Percentiles rank a stretch among this genome's conserved stretches.
Conservation (phyloP, 345 rosid species). For the Orychophragmus violaceus region DNA sequence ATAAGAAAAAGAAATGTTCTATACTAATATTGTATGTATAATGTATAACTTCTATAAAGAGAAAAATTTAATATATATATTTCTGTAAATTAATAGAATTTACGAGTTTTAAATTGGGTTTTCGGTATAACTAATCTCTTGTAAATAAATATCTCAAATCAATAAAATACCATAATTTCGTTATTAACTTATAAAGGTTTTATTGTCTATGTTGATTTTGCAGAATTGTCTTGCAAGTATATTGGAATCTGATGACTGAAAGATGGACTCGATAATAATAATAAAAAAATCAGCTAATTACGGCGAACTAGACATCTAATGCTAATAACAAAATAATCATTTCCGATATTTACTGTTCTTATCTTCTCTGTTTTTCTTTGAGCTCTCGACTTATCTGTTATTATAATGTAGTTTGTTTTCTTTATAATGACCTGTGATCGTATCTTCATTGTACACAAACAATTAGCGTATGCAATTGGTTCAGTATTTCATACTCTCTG, state of each 20-base stretch:
- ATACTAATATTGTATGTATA: background rate
- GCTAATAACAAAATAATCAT: background rate
- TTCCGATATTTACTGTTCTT: background rate
- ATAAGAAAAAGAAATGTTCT: background rate
- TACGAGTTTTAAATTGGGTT: too few relatives aligned
- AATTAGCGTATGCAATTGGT: background rate
- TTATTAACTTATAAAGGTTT: too few relatives aligned
- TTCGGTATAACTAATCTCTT: too few relatives aligned
- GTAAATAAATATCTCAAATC: too few relatives aligned
- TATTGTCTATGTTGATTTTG: background rate
- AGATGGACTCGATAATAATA: background rate
- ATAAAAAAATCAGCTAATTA: slow-evolving; percentile 2
- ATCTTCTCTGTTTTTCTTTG: background rate
- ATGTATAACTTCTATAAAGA: background rate
- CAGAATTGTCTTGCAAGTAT: slow-evolving; percentile 37
- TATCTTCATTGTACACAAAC: background rate
- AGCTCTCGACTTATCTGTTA: background rate
- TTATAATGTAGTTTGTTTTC: background rate
- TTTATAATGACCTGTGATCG: background rate
- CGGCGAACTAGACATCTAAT: background rate
- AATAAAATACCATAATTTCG: too few relatives aligned
- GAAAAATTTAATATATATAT: too few relatives aligned
- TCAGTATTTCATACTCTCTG: background rate
- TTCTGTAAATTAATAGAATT: too few relatives aligned
- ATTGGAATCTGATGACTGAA: slow-evolving; percentile 29